Evolutionary conservation across 148 eudicot species (phyloP).

Genomic region (Selenicereus undatus): DNA sequence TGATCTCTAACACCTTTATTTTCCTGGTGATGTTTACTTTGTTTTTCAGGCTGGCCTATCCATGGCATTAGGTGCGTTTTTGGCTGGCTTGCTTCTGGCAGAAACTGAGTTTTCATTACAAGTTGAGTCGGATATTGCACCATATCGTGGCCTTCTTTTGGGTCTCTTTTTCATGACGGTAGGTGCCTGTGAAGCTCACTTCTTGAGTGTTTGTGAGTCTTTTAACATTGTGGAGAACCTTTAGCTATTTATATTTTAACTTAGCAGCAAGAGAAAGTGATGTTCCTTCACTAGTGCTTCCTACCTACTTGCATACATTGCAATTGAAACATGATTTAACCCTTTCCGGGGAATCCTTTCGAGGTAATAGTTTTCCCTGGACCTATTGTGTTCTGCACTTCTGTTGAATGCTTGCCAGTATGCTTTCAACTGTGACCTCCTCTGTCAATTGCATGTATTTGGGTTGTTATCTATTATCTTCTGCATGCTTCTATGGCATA

Average conservation of each 20-base stretch:
- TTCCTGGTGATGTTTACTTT: neutral
- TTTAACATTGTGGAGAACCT: slow-evolving; percentile 1
- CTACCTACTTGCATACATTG: neutral
- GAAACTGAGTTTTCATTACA: slow-evolving; percentile 97
- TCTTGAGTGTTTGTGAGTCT: neutral
- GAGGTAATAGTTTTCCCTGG: neutral
- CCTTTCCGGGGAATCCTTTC: neutral
- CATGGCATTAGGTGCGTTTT: slow-evolving; percentile 97
- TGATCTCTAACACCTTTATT: slow-evolving; percentile 4
- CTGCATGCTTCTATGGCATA: neutral
- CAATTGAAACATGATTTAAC: neutral
- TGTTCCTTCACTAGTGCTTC: neutral
- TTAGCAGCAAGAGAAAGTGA: neutral
- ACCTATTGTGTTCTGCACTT: neutral
- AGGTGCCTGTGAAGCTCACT: slow-evolving; percentile 10
- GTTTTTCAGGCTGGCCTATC: slow-evolving; percentile 93
- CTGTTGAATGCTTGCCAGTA: neutral
- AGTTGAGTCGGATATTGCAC: slow-evolving; percentile 99
- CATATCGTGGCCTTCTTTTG: slow-evolving; percentile 95
- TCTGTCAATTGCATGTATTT: neutral
- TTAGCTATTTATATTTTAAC: neutral
- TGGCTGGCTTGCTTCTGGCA: slow-evolving; percentile 98
- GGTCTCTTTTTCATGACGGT: slow-evolving; percentile 99
- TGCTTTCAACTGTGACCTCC: slow-evolving; percentile 4
- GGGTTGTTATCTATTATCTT: neutral